phyloP scores from a whole-genome alignment of 2,329 filamentous ascomycete genomes.

The Alternaria novae-zelandiae region DNA sequence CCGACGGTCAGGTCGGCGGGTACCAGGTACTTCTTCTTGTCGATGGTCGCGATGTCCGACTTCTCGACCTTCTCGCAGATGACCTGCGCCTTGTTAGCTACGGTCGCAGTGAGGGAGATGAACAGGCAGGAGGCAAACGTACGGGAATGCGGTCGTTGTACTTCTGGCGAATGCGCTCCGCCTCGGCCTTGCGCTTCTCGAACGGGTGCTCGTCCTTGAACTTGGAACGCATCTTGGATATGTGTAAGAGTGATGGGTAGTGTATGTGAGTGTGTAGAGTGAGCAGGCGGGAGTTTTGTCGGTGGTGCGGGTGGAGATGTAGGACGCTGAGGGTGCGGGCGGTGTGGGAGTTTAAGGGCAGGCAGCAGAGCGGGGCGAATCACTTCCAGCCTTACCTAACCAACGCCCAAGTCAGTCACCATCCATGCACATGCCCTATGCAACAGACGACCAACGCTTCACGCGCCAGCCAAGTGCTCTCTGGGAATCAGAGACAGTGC shows the following conservation, averaged over 20 bases:
- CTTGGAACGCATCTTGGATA: conserved; percentile 84
- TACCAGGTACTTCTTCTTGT: conserved; percentile 99
- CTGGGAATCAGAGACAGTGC: conserved; percentile 15
- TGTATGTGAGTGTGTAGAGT: conserved; percentile 16
- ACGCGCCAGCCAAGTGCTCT: conserved; percentile 18
- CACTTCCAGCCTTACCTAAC: conserved; percentile 20
- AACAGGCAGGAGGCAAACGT: conserved; percentile 54
- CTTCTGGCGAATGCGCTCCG: conserved; percentile 98
- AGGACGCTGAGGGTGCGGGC: conserved; percentile 33
- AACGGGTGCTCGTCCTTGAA: conserved; percentile 99
- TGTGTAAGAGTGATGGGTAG: conserved; percentile 12
- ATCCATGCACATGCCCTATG: not conserved
- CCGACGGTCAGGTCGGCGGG: conserved; percentile 97
- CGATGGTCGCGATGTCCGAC: conserved; percentile 98
- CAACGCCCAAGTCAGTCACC: conserved; percentile 14
- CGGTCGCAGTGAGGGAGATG: conserved; percentile 1
- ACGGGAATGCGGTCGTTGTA: conserved; percentile 98
- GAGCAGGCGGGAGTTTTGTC: conserved; percentile 7
- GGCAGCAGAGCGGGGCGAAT: conserved; percentile 39
- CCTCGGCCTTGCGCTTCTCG: conserved; percentile 99
- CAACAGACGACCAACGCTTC: conserved; percentile 8
- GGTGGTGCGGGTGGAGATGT: conserved; percentile 33
- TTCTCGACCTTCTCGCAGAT: conserved; percentile 99
- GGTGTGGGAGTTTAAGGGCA: conserved; percentile 44
- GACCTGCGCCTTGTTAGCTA: conserved; percentile 65